Evolutionary conservation across 2,329 filamentous ascomycete genomes (phyloP).

Genomic region (Aaosphaeria arxii): DNA sequence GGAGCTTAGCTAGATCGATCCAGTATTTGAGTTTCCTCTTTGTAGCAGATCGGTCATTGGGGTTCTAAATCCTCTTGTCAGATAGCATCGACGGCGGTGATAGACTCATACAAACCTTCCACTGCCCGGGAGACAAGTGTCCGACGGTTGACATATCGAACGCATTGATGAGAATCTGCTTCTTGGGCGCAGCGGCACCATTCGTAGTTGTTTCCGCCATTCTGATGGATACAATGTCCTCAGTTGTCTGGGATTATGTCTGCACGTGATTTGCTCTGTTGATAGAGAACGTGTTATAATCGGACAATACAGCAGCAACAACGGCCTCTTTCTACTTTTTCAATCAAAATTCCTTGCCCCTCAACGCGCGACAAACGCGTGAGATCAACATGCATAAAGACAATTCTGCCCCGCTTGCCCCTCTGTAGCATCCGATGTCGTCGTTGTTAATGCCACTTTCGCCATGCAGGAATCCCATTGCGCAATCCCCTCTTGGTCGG

Average conservation of each 20-base stretch:
- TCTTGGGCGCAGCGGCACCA: conserved; percentile 32
- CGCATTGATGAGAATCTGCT: conserved; percentile 61
- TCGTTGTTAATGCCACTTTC: conserved; percentile 4
- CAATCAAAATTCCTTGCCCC: background rate
- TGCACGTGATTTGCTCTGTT: too few species aligned
- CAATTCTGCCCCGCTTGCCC: background rate
- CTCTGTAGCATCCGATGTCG: conserved; percentile 3
- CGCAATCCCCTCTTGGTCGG: conserved; percentile 4
- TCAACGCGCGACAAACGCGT: background rate
- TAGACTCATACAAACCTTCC: conserved; percentile 50
- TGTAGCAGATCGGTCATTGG: conserved; percentile 57
- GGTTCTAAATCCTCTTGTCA: conserved; percentile 46
- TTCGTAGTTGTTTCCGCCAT: conserved; percentile 14
- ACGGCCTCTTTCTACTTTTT: too few species aligned
- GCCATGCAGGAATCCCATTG: conserved; percentile 16
- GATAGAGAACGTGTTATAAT: background rate
- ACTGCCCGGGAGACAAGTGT: conserved; percentile 64
- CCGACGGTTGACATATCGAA: conserved; percentile 66
- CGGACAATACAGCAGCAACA: background rate
- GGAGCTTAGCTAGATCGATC: conserved; percentile 61
- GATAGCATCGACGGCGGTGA: background rate
- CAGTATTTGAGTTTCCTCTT: conserved; percentile 62
- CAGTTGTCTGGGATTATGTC: too few species aligned
- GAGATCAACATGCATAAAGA: background rate
- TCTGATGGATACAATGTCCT: too few species aligned